Base-by-base conservation (phyloP, 176 grass and related monocot genomes). In the Oryza officinalis region DNA sequence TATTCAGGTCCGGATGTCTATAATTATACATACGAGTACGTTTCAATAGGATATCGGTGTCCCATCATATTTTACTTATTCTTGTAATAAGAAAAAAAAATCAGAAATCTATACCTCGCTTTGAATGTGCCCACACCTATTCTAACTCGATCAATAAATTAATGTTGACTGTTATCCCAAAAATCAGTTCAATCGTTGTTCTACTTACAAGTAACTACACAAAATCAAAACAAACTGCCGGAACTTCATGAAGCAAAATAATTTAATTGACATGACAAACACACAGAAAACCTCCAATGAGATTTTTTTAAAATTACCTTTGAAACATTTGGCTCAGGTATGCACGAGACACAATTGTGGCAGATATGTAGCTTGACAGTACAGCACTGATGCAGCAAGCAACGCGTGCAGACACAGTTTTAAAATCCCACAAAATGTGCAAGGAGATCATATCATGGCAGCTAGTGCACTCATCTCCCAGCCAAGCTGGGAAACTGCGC, bases 401-500 rank as follows among this genome's bases (percentile, higher is more conserved):
- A 59, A 54, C 59, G 23, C 37, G 8, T 25, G n/a, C 38, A 14
- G 23, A 28, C 68, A 79, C 79, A 71, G 33, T 68, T 76, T 27
- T 69, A 80, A 78, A 44, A 83, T 81, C 63, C 38, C 45, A 76
- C 25, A 37, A 49, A 74, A 73, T 59, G 80, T 11, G 30, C 44
- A 81, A 70, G 26, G 66, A 67, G 61, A 46, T 78, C 28, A 47
- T 57, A 57, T 57, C 52, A 83, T 38, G 9, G 57, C 14, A 72
- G 66, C 4, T 14, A 35, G 20, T 5, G 2, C 33, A 35, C 33
- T 84, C 84, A 90, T 77, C 86, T 90, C 26, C 82, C 84, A 67
- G 44, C 74, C 14, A 94, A 76, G 11, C 87, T 72, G 30, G 92
- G 92, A 63, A 94, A 94, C 31, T 94, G 88, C 2, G 83, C 47